These are phyloP conservation scores for Leucocoprinus birnbaumii DNA, from an alignment of 768 basidiomycete species.

Conservation along the genomic window DNA sequence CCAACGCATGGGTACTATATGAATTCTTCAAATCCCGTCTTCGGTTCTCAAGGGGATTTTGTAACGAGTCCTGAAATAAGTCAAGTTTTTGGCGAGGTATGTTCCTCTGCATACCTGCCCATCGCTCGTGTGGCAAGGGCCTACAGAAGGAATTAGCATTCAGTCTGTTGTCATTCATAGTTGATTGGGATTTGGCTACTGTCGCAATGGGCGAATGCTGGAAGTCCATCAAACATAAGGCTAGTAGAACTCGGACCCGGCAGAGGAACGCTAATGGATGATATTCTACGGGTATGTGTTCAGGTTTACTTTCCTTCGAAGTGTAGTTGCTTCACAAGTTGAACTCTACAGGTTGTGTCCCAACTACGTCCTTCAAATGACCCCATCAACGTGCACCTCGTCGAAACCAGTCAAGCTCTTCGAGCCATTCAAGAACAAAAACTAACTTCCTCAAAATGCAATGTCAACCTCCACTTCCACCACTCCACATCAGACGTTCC, in stretches of 20 bases:
- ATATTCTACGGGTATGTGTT: slow-evolving; percentile 74
- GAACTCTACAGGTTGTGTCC: slow-evolving; percentile 47
- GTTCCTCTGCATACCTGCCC: slow-evolving; percentile 17
- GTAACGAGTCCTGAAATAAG: slow-evolving; percentile 96
- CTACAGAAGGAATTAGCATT: slow-evolving; percentile 35
- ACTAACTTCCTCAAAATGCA: slow-evolving; percentile 33
- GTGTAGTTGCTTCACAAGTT: too few species aligned
- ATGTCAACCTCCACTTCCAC: slow-evolving; percentile 62
- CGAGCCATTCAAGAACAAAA: slow-evolving; percentile 56
- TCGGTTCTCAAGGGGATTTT: slow-evolving; percentile 89
- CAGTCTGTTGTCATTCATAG: slow-evolving; percentile 38
- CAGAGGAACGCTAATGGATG: slow-evolving; percentile 86
- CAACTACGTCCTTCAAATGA: slow-evolving; percentile 37
- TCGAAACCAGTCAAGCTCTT: slow-evolving; percentile 78
- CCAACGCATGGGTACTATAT: slow-evolving; percentile 94
- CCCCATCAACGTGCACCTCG: slow-evolving; percentile 60
- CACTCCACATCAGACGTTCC: slow-evolving; percentile 68
- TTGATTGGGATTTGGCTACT: slow-evolving; percentile 86
- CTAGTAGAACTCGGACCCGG: slow-evolving; percentile 94
- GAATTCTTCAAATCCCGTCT: slow-evolving; percentile 66
- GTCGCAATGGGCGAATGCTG: slow-evolving; percentile 65
- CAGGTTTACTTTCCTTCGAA: background rate
- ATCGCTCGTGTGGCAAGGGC: slow-evolving; percentile 3
- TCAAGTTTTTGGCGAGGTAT: slow-evolving; percentile 94
- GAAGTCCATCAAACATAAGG: slow-evolving; percentile 48